Evolutionary conservation across 108 stramenopile species (phyloP).

Genomic region (Bacterosira constricta): DNA sequence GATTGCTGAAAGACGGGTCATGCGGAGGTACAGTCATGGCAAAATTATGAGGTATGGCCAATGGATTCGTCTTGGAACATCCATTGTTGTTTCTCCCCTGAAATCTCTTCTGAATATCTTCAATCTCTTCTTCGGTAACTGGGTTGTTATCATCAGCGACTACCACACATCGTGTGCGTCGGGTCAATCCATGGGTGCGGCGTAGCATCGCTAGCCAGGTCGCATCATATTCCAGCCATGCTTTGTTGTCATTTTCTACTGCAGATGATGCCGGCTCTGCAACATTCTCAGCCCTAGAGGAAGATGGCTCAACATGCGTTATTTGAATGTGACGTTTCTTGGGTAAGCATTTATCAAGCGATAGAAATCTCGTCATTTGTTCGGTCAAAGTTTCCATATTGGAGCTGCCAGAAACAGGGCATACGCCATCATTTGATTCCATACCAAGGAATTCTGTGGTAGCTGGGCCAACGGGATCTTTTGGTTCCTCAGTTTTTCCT

Average conservation of each 20-base stretch:
- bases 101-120: slow-evolving; percentile 42
- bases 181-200: slow-evolving; percentile 72
- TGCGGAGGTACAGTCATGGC: slow-evolving; percentile 58
- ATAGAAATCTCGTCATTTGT: slow-evolving; percentile 92
- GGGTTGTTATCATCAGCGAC: slow-evolving; percentile 29
- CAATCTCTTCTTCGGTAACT: slow-evolving; percentile 49
- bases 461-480: not conserved
- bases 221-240: slow-evolving; percentile 77
- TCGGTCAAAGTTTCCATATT: slow-evolving; percentile 62
- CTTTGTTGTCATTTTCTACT: slow-evolving; percentile 9
- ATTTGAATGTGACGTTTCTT: slow-evolving; percentile 91
- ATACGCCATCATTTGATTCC: slow-evolving; percentile 58
- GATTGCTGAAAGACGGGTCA: slow-evolving; percentile 9
- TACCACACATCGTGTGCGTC: slow-evolving; percentile 27
- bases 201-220: slow-evolving; percentile 85
- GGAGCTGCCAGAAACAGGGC: slow-evolving; percentile 23
- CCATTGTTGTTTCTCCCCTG: not conserved
- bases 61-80: not conserved
- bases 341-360: slow-evolving; percentile 98
- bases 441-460: slow-evolving; percentile 58
- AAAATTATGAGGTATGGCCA: slow-evolving; percentile 70
- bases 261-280: not conserved
- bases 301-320: slow-evolving; percentile 59
- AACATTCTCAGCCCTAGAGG: slow-evolving; percentile 1
- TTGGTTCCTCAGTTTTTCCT: slow-evolving; percentile 13